Conservation (phyloP, 768 basidiomycete species). For the Termitomyces sp. region DNA sequence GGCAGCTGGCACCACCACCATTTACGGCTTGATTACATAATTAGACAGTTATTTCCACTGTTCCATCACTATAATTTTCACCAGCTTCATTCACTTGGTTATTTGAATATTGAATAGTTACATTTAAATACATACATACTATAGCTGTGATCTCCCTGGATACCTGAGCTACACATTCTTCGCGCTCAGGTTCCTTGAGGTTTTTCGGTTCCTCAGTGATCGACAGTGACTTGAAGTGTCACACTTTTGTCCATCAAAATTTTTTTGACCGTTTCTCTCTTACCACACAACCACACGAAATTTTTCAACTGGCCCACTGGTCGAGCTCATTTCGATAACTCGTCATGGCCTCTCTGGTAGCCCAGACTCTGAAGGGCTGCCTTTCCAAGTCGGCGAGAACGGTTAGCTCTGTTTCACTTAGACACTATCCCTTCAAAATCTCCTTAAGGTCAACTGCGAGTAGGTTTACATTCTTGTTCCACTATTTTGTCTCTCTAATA, state of each 20-base stretch:
- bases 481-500: neutral
- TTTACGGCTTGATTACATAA: too few species aligned
- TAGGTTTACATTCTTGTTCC: neutral
- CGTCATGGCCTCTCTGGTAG: constrained; percentile 16
- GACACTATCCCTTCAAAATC: constrained; percentile 18
- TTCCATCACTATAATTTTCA: too few species aligned
- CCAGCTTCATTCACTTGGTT: too few species aligned
- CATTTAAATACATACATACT: too few species aligned
- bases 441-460: constrained; percentile 12
- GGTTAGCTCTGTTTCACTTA: constrained; percentile 17
- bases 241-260: constrained; percentile 1
- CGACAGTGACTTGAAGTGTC: neutral
- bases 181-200: too few species aligned
- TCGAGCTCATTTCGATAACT: constrained; percentile 11
- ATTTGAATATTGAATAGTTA: too few species aligned
- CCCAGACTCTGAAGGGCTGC: constrained; percentile 17
- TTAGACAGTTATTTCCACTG: too few species aligned
- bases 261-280: constrained; percentile 1
- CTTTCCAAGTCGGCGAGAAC: constrained; percentile 10
- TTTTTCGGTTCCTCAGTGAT: neutral
- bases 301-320: neutral
- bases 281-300: neutral
- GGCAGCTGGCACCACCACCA: too few species aligned
- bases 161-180: too few species aligned
- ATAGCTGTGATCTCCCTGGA: too few species aligned